These are phyloP conservation scores for Batrachochytrium dendrobatidis DNA, from an alignment of 371 early-diverging fungal genomes.

Conservation along the genomic window DNA sequence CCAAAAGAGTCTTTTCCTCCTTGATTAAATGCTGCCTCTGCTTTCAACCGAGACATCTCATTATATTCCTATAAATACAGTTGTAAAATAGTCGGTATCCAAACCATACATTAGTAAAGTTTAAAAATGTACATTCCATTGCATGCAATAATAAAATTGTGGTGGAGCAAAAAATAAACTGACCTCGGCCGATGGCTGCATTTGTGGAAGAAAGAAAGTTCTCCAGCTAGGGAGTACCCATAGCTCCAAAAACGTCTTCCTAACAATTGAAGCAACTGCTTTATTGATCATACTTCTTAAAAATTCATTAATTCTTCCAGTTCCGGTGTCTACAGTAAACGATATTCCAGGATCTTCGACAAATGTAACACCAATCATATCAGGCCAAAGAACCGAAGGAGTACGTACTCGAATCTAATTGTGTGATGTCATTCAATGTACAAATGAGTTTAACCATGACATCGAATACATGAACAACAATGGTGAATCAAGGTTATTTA, in stretches of 20 bases:
- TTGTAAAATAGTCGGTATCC: no score
- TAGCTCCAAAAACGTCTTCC: slow-evolving; percentile 41
- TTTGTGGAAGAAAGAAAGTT: slow-evolving; percentile 41
- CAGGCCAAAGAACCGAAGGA: slow-evolving; percentile 33
- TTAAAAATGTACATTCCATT: no score
- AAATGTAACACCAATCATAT: slow-evolving; percentile 42
- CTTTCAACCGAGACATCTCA: no score
- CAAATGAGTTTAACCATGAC: neutral
- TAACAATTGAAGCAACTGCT: slow-evolving; percentile 28
- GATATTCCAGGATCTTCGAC: slow-evolving; percentile 42
- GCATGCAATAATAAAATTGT: no score
- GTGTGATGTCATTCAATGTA: neutral
- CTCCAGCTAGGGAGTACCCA: slow-evolving; percentile 47
- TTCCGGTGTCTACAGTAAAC: slow-evolving; percentile 37
- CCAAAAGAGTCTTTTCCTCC: no score
- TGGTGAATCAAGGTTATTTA: neutral
- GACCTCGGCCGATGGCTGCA: slow-evolving; percentile 32
- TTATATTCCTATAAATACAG: no score
- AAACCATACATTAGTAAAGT: no score
- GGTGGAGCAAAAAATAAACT: neutral
- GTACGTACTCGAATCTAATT: slow-evolving; percentile 28
- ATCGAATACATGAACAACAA: neutral
- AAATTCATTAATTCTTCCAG: slow-evolving; percentile 33
- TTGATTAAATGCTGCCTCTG: no score
- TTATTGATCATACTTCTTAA: slow-evolving; percentile 37